These are phyloP conservation scores for Immersiella caudata DNA, from an alignment of 495 filamentous ascomycete genomes.

Conservation along the genomic window DNA sequence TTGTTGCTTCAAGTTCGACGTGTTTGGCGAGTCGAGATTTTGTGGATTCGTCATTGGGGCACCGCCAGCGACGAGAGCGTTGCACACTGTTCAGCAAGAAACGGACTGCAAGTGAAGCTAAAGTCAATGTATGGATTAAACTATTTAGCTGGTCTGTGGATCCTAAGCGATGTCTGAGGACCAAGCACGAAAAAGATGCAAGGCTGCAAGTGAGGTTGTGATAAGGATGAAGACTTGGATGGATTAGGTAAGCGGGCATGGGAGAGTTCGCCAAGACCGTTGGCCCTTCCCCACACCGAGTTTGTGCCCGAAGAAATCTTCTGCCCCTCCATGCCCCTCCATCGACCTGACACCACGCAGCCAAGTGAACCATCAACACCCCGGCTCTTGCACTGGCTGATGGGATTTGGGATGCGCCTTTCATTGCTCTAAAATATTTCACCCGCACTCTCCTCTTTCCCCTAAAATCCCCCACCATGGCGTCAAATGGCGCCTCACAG, in stretches of 20 bases:
- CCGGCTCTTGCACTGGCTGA: background rate
- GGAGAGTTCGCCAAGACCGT: background rate
- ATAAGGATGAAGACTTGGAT: background rate
- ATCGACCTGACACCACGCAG: slow-evolving; percentile 2
- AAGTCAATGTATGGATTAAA: background rate
- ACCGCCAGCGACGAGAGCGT: too few species aligned
- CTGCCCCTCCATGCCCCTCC: slow-evolving; percentile 29
- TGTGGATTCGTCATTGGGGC: too few species aligned
- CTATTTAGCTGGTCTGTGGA: background rate
- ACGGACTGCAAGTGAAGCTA: background rate
- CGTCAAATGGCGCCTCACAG: background rate
- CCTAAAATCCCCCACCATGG: background rate
- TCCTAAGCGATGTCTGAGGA: background rate
- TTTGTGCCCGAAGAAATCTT: slow-evolving; percentile 27
- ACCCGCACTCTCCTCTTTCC: background rate
- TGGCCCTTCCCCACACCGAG: slow-evolving; percentile 42
- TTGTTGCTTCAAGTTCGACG: background rate
- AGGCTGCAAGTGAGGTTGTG: too few species aligned
- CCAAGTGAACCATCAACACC: background rate
- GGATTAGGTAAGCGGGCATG: slow-evolving; percentile 3
- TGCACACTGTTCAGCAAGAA: too few species aligned
- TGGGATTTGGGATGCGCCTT: background rate
- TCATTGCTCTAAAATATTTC: background rate
- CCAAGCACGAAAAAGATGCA: background rate
- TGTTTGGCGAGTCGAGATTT: background rate